Base-by-base conservation (phyloP, 192 early-diverging fungal species). In the Umbelopsis isabellina region DNA sequence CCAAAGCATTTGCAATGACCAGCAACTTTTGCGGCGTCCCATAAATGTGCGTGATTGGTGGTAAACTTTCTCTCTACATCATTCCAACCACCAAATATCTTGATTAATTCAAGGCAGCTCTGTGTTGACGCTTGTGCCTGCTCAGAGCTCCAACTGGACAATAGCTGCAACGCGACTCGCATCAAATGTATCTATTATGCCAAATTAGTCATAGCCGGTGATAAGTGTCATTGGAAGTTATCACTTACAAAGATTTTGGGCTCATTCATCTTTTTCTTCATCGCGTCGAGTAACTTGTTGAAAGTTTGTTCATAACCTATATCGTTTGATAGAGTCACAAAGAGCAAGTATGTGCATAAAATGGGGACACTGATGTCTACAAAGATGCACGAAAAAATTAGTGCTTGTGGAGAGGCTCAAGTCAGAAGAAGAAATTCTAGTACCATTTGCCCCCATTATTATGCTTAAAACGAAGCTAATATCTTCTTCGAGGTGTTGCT, bases 61-160 rank as follows among this genome's bases (percentile, higher is more conserved):
- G 46, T 49, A 66, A 51, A 75, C 1, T 21, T 23, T 20, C 45
- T 61, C 6, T 20, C 49, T 1, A 44, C 15, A 12, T 49, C 37
- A 20, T 70, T 51, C 73, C 73, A 75, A 18, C 35, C 46, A 7
- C 73, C 73, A 75, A 70, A 75, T 2, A 37, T 4, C 25, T n/a
- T 27, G 30, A 61, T 61, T 61, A 18, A 18, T n/a, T n/a, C 16
- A 25, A 61, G 33, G 30, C 55, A 61, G 1, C 33, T 25, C 30
- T 61, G 23, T 15, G 13, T 4, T 30, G 73, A 65, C 20, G 48
- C 18, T 46, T n/a, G 12, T 69, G 61, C 44, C 1, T 61, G 12
- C 49, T 22, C 21, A 47, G 48, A 21, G 1, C 44, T 73, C 46
- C 65, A 53, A 7, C 72, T 65, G 13, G 67, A 30, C 30, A 73